Percentiles rank a stretch among this genome's conserved stretches.
Conservation (phyloP, 2,329 filamentous ascomycete species). For the Alternaria longipes region DNA sequence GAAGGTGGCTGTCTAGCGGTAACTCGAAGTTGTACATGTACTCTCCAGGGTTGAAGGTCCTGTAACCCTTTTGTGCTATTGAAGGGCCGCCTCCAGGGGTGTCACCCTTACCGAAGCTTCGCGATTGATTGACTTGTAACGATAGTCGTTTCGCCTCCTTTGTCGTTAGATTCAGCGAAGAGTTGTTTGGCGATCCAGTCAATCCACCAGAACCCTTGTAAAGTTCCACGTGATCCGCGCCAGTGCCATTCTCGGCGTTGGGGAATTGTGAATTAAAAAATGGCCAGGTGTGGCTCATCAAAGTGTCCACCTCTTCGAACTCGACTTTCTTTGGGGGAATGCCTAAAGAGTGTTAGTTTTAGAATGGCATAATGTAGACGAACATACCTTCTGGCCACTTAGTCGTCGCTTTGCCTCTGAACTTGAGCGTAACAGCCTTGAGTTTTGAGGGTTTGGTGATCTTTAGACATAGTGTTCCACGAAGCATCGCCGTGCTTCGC, state of each 20-base stretch:
- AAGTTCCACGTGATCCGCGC: conserved; percentile 69
- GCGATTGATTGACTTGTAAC: conserved; percentile 79
- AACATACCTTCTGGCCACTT: conserved; percentile 87
- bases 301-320: conserved; percentile 81
- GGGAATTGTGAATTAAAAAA: conserved; percentile 86
- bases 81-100: conserved; percentile 63
- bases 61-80: conserved; percentile 81
- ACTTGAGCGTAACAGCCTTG: conserved; percentile 87
- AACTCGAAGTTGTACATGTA: conserved; percentile 83
- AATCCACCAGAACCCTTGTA: conserved; percentile 56
- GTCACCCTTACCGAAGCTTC: conserved; percentile 86
- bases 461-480: conserved; percentile 82
- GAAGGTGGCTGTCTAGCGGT: conserved; percentile 78
- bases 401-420: conserved; percentile 84
- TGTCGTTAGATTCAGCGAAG: conserved; percentile 55
- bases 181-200: conserved; percentile 58
- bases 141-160: conserved; percentile 74
- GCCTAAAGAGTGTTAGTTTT: conserved; percentile 56
- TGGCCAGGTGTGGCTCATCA: conserved; percentile 87
- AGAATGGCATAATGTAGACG: not conserved
- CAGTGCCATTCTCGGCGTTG: conserved; percentile 67
- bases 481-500: conserved; percentile 79
- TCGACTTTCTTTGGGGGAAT: conserved; percentile 89
- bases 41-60: conserved; percentile 80
- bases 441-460: conserved; percentile 92